Base-by-base conservation (phyloP, 2,329 filamentous ascomycete species). In the Tolypocladium ovalisporum region DNA sequence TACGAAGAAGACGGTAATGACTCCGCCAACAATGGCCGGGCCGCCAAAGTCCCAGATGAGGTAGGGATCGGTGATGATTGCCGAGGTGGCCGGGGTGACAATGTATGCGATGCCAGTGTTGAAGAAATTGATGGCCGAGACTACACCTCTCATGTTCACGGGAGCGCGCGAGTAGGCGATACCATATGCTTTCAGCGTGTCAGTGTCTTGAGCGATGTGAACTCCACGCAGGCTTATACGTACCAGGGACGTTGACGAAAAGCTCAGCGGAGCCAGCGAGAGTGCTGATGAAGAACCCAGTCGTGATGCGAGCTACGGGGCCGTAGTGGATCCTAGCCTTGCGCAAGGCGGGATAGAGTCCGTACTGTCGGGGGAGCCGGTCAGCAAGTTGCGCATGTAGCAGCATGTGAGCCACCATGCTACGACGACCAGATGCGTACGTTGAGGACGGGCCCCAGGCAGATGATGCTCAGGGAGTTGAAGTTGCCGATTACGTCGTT, bases 401-500 rank as follows among this genome's bases (percentile, higher is more conserved):
- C n/a, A n/a, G n/a, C n/a, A n/a, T n/a, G n/a, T n/a, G n/a, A n/a
- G n/a, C n/a, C n/a, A 47, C 12, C 15, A 9, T 5, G 4, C 13
- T n/a, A 10, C 17, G 37, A 49, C 13, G 27, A 15, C 19, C 15
- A 8, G n/a, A 9, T 32, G 15, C 61, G 58, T 57, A 62, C 61
- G 52, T 65, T 65, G 40, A 69, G 62, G 42, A 68, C 49, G 3
- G 66, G 66, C 0, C 66, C 66, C n/a, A 67, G 52, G 5, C 86
- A 69, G 59, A 87, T 78, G 59, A 85, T 80, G 32, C 78, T 75
- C 40, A 87, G 69, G 0, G 83, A 78, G 63, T 86, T 82, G 59
- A 86, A 74, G 66, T 84, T 81, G 56, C 74, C 71, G 32, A 87
- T 70, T 10, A 87, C 70, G 65, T 88, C 85, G 65, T 87, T 87